phyloP scores from a whole-genome alignment of 768 basidiomycete species.

The Baorangia bicolor region DNA sequence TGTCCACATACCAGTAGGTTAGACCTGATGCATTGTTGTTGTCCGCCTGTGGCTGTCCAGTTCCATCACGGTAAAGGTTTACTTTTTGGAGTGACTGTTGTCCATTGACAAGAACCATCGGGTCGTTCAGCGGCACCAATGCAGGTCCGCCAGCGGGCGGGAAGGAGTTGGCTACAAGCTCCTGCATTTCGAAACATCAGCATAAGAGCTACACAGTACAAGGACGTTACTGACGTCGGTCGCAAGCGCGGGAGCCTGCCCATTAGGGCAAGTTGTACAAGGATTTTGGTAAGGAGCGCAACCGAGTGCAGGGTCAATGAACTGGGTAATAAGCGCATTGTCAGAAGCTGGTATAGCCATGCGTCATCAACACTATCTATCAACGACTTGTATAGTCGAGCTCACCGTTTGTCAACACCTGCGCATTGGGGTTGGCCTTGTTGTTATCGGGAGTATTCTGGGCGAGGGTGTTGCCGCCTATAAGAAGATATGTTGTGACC shows the following conservation, averaged over 20 bases:
- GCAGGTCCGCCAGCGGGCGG: slow-evolving; percentile 27
- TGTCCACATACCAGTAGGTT: slow-evolving; percentile 20
- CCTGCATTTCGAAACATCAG: slow-evolving; percentile 12
- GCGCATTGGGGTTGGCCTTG: slow-evolving; percentile 24
- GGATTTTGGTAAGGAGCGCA: slow-evolving; percentile 27
- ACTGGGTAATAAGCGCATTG: slow-evolving; percentile 26
- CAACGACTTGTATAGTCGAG: neutral
- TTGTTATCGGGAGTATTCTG: slow-evolving; percentile 27
- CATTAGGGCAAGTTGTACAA: slow-evolving; percentile 24
- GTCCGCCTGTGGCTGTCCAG: slow-evolving; percentile 27
- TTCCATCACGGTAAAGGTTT: slow-evolving; percentile 27
- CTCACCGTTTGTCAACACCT: slow-evolving; percentile 26
- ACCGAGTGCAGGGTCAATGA: slow-evolving; percentile 26
- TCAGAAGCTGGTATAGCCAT: slow-evolving; percentile 21
- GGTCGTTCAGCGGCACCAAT: slow-evolving; percentile 24
- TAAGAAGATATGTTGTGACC: slow-evolving; percentile 28
- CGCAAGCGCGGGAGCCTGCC: slow-evolving; percentile 19
- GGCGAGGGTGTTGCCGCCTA: slow-evolving; percentile 22
- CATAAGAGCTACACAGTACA: neutral
- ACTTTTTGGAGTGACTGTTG: slow-evolving; percentile 26
- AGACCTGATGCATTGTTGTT: slow-evolving; percentile 20
- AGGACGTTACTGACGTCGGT: slow-evolving; percentile 17
- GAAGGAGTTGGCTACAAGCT: slow-evolving; percentile 24
- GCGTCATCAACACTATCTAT: neutral
- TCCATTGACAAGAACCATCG: slow-evolving; percentile 27